These are phyloP conservation scores for Arthroderma sp. DNA, from an alignment of 2,329 filamentous ascomycete genomes.

Conservation along the genomic window DNA sequence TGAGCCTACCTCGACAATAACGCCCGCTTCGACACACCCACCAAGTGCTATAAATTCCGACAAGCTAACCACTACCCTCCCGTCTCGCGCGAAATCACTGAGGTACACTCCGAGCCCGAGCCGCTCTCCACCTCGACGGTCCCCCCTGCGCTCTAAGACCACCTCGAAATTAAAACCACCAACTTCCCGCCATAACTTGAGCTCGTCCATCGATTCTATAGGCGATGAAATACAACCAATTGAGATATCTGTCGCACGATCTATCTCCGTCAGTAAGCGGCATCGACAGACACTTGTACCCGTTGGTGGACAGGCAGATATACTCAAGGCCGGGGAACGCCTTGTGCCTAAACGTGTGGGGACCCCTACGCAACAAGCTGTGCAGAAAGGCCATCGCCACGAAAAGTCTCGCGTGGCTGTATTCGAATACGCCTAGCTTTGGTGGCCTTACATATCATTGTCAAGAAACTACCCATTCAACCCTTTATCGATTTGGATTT, in stretches of 20 bases:
- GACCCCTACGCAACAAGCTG: conserved; percentile 17
- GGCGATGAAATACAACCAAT: conserved; percentile 12
- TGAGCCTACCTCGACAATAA: no score
- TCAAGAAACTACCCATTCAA: no score
- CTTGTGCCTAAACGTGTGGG: conserved; percentile 16
- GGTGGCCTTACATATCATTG: not conserved
- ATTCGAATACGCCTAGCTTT: conserved; percentile 10
- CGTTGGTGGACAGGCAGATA: conserved; percentile 15
- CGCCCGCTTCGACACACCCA: no score
- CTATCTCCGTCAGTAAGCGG: conserved; percentile 24
- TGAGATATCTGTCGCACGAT: conserved; percentile 27
- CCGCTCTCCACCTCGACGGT: no score
- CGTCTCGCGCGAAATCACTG: no score
- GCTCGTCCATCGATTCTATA: conserved; percentile 8
- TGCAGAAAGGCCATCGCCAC: conserved; percentile 14
- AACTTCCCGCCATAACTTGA: conserved; percentile 1
- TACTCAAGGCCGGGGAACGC: conserved; percentile 16
- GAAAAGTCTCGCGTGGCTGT: conserved; percentile 10
- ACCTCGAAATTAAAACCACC: not conserved
- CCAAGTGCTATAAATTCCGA: no score
- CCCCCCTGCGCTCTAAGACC: no score
- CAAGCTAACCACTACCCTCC: no score
- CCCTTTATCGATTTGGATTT: not conserved
- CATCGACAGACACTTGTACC: conserved; percentile 27
- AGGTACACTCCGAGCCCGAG: no score